Evolutionary conservation across 352 stramenopile genomes (phyloP), one percentile per base, ranked within the genome.

Genomic region (Globisporangium echinulatum): DNA sequence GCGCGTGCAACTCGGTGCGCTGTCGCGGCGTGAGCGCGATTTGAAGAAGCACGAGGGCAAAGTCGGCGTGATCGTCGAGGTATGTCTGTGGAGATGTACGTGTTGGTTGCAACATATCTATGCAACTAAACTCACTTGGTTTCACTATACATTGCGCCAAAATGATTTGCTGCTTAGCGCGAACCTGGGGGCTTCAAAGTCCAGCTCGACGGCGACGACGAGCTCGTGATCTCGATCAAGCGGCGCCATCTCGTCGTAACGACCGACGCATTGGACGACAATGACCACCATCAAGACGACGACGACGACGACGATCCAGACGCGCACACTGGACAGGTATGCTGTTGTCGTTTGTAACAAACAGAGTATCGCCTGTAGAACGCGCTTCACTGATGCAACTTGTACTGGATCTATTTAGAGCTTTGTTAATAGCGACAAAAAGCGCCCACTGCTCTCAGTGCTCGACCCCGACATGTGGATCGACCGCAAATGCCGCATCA

Each of bases 401-500:
- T 3, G 25, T 33, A 33, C 25, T 33, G 25, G 39, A 43, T 43
- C 7, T 43, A 11, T 43, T 4, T 43, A 11, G 7, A 43, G 39
- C 7, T 43, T 11, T 33, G 25, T 3, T 33, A 43, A 5, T 43
- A 11, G 39, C 17, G 52, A 67, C 8, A 66, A 69, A 8, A 90
- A 87, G 42, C 73, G 78, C 6, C 76, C 87, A 54, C 59, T 95
- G 15, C 68, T 95, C 1, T 93, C 85, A 0, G 74, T 82, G 57
- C 54, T 95, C 40, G 86, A 95, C 46, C 85, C 86, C 1, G 86
- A 95, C 19, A 90, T 95, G 82, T 95, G 86, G 86, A 92, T 95
- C 36, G 83, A 90, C 49, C 86, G 86, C 50, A 81, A 82, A 49
- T 92, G 85, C 49, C 80, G 86, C 15, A 92, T 95, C 56, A 95